Evolutionary conservation across 768 basidiomycete species (phyloP).

Genomic region (Psilocybe cyanescens): DNA sequence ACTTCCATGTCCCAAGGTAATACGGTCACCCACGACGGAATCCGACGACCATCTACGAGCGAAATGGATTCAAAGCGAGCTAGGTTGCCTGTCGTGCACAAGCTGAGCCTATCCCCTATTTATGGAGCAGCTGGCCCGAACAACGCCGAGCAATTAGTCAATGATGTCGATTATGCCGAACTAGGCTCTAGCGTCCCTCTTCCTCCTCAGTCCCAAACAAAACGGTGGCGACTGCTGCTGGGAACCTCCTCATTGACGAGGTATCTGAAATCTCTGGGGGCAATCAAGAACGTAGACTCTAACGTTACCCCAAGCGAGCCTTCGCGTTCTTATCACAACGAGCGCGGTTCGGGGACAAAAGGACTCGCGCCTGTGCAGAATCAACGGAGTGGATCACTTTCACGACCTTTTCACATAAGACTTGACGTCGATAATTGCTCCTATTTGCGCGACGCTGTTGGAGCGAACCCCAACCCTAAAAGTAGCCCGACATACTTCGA

Average conservation of each 20-base stretch:
- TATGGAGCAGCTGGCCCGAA: constrained; percentile 15
- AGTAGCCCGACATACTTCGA: constrained; percentile 1
- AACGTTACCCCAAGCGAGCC: not conserved
- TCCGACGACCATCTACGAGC: not conserved
- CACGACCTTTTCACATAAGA: constrained; percentile 2
- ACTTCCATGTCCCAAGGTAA: not conserved
- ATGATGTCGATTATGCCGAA: constrained; percentile 10
- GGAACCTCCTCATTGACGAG: constrained; percentile 2
- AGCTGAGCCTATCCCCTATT: constrained; percentile 2
- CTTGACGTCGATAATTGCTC: constrained; percentile 5
- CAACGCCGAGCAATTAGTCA: constrained; percentile 11
- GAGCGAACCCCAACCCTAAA: not conserved
- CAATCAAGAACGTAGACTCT: not conserved
- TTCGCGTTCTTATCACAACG: not conserved
- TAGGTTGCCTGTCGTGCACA: not conserved
- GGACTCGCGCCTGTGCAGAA: not conserved
- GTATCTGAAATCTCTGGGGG: constrained; percentile 2
- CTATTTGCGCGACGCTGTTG: constrained; percentile 6
- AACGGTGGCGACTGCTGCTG: not conserved
- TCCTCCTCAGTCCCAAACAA: constrained; percentile 4
- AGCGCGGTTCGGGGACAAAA: not conserved
- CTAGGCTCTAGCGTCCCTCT: constrained; percentile 1
- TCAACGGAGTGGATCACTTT: not conserved
- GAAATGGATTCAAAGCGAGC: not conserved
- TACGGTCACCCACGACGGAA: no score